Conservation (phyloP, 257 asterid species). For the Primulina huaijiensis region DNA sequence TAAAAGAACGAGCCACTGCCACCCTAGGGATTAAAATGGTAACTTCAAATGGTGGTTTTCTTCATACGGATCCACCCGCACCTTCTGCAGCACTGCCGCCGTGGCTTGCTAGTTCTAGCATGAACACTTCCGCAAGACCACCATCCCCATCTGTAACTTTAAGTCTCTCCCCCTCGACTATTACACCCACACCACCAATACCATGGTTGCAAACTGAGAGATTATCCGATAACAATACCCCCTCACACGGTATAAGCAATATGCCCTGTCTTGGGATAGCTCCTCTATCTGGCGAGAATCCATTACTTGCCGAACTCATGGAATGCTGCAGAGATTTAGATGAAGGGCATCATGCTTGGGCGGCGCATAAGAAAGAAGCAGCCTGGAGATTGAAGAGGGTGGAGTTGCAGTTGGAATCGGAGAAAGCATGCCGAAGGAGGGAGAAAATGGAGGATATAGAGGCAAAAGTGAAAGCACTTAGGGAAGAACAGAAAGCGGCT, state of each 20-base stretch:
- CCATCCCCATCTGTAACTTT: conserved; percentile 66
- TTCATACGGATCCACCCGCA: not conserved
- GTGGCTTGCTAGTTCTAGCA: conserved; percentile 28
- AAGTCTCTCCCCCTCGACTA: conserved; percentile 55
- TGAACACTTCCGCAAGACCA: conserved; percentile 41
- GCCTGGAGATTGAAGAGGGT: conserved; percentile 83
- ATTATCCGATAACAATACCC: conserved; percentile 12
- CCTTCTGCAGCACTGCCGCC: conserved; percentile 35
- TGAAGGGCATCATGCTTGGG: conserved; percentile 76
- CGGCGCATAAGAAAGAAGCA: conserved; percentile 75
- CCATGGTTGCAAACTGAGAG: conserved; percentile 51
- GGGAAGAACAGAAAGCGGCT: conserved; percentile 65
- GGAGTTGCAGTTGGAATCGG: conserved; percentile 79
- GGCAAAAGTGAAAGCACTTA: conserved; percentile 63
- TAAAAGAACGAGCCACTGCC: conserved; percentile 5
- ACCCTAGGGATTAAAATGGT: no score
- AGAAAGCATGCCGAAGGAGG: conserved; percentile 67
- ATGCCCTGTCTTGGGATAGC: conserved; percentile 34
- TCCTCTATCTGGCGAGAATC: conserved; percentile 35
- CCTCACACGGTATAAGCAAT: conserved; percentile 20
- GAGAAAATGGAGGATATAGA: conserved; percentile 84
- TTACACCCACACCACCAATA: conserved; percentile 33
- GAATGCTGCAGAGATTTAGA: conserved; percentile 82
- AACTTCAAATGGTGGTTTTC: no score
- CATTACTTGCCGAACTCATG: conserved; percentile 44